These are phyloP conservation scores for Ascodesmis nigricans DNA, from an alignment of 495 filamentous ascomycete genomes.

Conservation along the genomic window DNA sequence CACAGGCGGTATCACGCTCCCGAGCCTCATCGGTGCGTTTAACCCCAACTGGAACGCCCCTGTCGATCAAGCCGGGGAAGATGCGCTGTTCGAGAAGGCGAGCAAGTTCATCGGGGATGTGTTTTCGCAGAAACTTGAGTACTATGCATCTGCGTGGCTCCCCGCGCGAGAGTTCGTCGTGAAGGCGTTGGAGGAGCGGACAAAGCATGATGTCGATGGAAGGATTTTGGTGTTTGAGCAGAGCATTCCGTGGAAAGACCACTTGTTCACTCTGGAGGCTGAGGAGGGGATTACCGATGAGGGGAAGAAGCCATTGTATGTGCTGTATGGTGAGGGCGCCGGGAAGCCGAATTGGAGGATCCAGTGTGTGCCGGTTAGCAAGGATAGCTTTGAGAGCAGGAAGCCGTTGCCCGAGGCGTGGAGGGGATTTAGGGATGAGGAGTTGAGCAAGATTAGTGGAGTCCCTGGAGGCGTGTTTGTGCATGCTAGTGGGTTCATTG, in stretches of 20 bases:
- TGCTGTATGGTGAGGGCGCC: conserved; percentile 74
- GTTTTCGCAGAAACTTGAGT: conserved; percentile 54
- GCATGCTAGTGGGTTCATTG: conserved; percentile 88
- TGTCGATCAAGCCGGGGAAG: conserved; percentile 47
- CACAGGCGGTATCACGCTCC: conserved; percentile 58
- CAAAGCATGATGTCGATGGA: conserved; percentile 45
- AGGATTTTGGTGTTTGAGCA: conserved; percentile 59
- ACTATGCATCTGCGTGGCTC: conserved; percentile 55
- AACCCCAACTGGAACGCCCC: conserved; percentile 50
- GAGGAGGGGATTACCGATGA: conserved; percentile 27
- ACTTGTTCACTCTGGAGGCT: conserved; percentile 71
- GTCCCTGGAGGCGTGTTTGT: conserved; percentile 69
- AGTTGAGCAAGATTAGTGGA: conserved; percentile 51
- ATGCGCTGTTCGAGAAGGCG: conserved; percentile 53
- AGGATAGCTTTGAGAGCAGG: conserved; percentile 69
- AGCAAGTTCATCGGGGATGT: conserved; percentile 65
- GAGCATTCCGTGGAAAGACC: conserved; percentile 82
- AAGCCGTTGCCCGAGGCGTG: conserved; percentile 77
- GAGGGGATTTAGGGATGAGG: conserved; percentile 71
- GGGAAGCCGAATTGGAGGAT: conserved; percentile 55
- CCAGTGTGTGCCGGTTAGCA: conserved; percentile 58
- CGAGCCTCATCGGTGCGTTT: conserved; percentile 60
- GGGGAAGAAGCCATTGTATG: conserved; percentile 51
- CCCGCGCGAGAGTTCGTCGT: conserved; percentile 63
- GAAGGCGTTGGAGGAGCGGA: conserved; percentile 41